Base-by-base conservation (phyloP, 495 filamentous ascomycete species). In the Pyronema omphalodes region DNA sequence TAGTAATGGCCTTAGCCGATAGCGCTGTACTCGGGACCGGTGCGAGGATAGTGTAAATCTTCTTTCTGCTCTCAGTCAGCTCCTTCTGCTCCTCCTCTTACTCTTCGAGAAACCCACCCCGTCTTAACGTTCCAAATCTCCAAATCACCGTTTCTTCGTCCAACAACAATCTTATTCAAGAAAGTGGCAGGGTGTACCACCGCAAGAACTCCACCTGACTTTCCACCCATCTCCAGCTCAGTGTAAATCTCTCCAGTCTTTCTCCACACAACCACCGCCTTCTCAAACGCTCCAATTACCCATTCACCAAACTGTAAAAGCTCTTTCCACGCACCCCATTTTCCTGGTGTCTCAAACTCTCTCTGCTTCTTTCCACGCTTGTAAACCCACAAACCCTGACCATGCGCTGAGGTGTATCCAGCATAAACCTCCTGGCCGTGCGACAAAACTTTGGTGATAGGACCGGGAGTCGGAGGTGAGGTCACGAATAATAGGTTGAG, bases 121-220 rank as follows among this genome's bases (percentile, higher is more conserved):
- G 83, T 89, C 64, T 81, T 88, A 51, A 96, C 68, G 64, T 99
- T 99, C 93, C 93, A 96, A 51, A 99, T 88, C 63, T 96, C 89
- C 15, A 95, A 77, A 65, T 75, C 78, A n/a, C 93, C 91, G 64
- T 95, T 86, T 55, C 72, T 73, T 55, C 85, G 78, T 5, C 86
- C 91, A 36, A 83, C 81, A 52, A 96, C 84, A 33, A 99, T 73
- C 68, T 99, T 99, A 72, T 96, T 99, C 19, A 96, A 69, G 67
- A 83, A 96, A 0, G 89, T 94, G 23, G 54, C 62, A 15, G 63
- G 63, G 40, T 66, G 63, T 9, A 62, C 41, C 19, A 53, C 45
- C 7, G 55, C 62, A 7, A 58, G 58, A 37, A 66, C 37, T 14
- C 48, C 57, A 1, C 52, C 61, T n/a, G 43, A 14, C 9, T 41